Evolutionary conservation across 2,329 filamentous ascomycete species (phyloP), one percentile per base, ranked within the genome.

Genomic region (Trichophyton schoenleinii): DNA sequence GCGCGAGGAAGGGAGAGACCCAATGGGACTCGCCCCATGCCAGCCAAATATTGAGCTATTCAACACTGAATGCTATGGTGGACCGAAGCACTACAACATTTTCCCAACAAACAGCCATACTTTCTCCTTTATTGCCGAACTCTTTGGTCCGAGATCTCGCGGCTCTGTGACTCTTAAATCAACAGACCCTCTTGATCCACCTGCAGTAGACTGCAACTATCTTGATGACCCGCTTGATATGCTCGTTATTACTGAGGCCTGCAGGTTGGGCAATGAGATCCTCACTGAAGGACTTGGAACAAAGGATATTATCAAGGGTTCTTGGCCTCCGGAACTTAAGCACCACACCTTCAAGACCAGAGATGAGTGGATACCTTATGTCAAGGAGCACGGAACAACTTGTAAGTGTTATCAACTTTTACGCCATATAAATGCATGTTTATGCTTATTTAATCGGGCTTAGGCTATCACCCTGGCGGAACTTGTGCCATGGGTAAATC

Each of bases 41-140:
- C 84, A 87, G 67, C 82, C 84, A 0, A 83, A 85, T 66, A 69
- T 84, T 57, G 84, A 86, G 66, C 80, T 84, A 70, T 86, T 84
- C 71, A 82, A 77, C 36, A 85, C 83, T 0, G 83, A 85, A 67
- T 81, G 80, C 66, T 85, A 84, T 64, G 81, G 81, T 3, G 81
- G 81, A 0, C 82, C 83, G 0, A 83, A 82, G 64, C 80, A 84
- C 63, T 84, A 78, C 63, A 72, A 75, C 20, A 71, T 83, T 42
- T 80, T 79, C 60, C 83, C 83, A 0, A 71, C 75, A 1, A 75
- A 83, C 18, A 76, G 83, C 61, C 76, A 82, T 63, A 79, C 78
- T 0, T 86, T 87, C 64, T 78, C 79, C 5, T 79, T 86, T 64
- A 81, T 83, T 58, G 77, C 78, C 0, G 78, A 84, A 67, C 75